Evolutionary conservation across 2,329 filamentous ascomycete genomes (phyloP).

Genomic region (Trichoderma gracile): DNA sequence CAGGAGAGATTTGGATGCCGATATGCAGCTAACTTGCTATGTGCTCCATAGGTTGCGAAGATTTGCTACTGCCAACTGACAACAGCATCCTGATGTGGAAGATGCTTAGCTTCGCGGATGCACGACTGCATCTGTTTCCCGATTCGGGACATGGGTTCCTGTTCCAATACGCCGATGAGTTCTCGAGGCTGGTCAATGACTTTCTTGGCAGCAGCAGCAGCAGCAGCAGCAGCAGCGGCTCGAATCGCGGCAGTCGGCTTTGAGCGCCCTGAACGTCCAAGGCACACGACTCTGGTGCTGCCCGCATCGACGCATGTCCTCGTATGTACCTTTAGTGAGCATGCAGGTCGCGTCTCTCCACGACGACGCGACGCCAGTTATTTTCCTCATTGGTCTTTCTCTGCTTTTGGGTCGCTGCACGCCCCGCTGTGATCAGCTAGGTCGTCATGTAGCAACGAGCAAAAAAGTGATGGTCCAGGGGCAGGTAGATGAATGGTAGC

Average conservation of each 20-base stretch:
- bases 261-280: constrained; percentile 7
- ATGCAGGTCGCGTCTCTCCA: constrained; percentile 23
- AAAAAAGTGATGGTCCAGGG: constrained; percentile 11
- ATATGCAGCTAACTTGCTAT: constrained; percentile 8
- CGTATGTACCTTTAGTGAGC: constrained; percentile 10
- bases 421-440: constrained; percentile 19
- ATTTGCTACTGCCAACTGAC: constrained; percentile 40
- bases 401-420: constrained; percentile 19
- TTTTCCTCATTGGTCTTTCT: constrained; percentile 21
- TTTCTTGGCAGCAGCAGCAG: constrained; percentile 33
- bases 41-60: constrained; percentile 36
- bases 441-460: constrained; percentile 12
- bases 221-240: neutral
- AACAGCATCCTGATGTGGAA: constrained; percentile 44
- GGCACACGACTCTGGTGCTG: neutral
- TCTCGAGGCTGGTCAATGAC: constrained; percentile 38
- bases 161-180: constrained; percentile 38
- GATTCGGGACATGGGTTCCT: constrained; percentile 42
- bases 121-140: constrained; percentile 40
- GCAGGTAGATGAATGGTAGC: constrained; percentile 17
- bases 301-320: constrained; percentile 9
- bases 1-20: neutral
- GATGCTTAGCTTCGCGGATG: constrained; percentile 36
- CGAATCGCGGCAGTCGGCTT: constrained; percentile 20
- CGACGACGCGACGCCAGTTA: constrained; percentile 19